These are phyloP conservation scores for Hortiboletus rubellus DNA, from an alignment of 1,284 basidiomycete genomes.

Conservation along the genomic window DNA sequence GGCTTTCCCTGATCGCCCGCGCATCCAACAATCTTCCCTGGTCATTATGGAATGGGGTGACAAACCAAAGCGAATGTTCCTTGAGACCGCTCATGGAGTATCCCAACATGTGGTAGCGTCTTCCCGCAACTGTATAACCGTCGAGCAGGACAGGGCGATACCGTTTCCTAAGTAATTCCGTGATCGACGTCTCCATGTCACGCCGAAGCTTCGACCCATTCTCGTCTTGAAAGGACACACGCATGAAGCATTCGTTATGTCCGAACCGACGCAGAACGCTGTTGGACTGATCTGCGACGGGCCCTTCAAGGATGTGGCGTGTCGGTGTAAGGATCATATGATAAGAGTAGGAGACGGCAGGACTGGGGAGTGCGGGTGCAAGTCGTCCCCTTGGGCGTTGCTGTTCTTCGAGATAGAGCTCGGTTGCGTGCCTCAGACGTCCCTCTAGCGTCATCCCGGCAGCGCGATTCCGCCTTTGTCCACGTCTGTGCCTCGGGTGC, in stretches of 20 bases:
- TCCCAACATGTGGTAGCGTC: constrained; percentile 56
- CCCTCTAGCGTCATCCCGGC: constrained; percentile 15
- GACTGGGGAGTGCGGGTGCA: constrained; percentile 17
- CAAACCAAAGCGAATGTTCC: constrained; percentile 61
- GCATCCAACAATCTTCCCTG: constrained; percentile 27
- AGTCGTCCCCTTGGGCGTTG: constrained; percentile 25
- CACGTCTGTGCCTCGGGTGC: neutral
- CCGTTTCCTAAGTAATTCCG: constrained; percentile 42
- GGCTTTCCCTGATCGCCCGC: constrained; percentile 31
- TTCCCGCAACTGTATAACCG: constrained; percentile 55
- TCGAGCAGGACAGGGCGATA: constrained; percentile 45
- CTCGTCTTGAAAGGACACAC: constrained; percentile 67
- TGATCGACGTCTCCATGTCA: constrained; percentile 48
- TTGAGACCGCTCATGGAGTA: constrained; percentile 62
- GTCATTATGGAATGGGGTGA: constrained; percentile 43
- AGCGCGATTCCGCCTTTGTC: neutral
- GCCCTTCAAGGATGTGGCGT: constrained; percentile 48
- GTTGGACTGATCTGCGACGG: constrained; percentile 59
- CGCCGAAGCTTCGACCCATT: constrained; percentile 49
- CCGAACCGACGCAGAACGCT: constrained; percentile 54
- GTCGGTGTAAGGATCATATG: constrained; percentile 58
- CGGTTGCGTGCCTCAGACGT: constrained; percentile 23
- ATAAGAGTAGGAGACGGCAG: constrained; percentile 36
- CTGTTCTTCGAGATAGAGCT: constrained; percentile 29
- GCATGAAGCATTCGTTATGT: constrained; percentile 55